Conservation (phyloP, 352 stramenopile genomes). For the Globisporangium recalcitrans region DNA sequence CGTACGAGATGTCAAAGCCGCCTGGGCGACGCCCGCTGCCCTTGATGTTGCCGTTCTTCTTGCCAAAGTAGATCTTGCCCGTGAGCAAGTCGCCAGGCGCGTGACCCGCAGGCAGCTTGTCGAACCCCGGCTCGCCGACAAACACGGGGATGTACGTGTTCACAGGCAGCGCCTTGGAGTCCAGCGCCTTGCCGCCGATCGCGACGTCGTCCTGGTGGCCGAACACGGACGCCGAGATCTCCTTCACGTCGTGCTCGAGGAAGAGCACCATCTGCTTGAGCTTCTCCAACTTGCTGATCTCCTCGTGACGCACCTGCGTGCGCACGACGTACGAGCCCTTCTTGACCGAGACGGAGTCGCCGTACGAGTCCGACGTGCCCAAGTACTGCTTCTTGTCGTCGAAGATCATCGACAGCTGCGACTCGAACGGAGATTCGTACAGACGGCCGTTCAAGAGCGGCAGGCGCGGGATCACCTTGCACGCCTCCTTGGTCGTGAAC, state of each 20-base stretch:
- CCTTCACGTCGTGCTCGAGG: constrained; percentile 67
- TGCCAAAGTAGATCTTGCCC: constrained; percentile 69
- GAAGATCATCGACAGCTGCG: constrained; percentile 92
- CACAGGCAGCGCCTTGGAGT: constrained; percentile 36
- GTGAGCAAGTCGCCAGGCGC: constrained; percentile 56
- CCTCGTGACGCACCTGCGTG: constrained; percentile 76
- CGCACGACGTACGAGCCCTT: constrained; percentile 81
- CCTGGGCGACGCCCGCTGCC: constrained; percentile 51
- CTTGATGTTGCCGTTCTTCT: constrained; percentile 61
- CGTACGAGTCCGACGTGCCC: constrained; percentile 81
- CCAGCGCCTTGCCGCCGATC: constrained; percentile 51
- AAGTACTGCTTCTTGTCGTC: constrained; percentile 92
- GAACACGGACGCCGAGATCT: constrained; percentile 56
- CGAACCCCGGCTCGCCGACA: constrained; percentile 56
- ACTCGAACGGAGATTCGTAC: constrained; percentile 92
- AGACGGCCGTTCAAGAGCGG: constrained; percentile 81
- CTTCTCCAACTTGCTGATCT: constrained; percentile 75
- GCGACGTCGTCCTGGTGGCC: constrained; percentile 62
- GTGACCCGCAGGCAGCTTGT: constrained; percentile 62
- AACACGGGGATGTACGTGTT: constrained; percentile 71
- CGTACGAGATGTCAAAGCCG: constrained; percentile 72
- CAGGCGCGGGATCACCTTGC: constrained; percentile 78
- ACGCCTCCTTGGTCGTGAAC: constrained; percentile 80
- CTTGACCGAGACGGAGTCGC: constrained; percentile 74
- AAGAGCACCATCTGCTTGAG: constrained; percentile 80